A percentile compares a stretch with the other conserved stretches of the same genome.
Conservation (phyloP, 805 yeast genomes). For the Kazachstania psychrophila region DNA sequence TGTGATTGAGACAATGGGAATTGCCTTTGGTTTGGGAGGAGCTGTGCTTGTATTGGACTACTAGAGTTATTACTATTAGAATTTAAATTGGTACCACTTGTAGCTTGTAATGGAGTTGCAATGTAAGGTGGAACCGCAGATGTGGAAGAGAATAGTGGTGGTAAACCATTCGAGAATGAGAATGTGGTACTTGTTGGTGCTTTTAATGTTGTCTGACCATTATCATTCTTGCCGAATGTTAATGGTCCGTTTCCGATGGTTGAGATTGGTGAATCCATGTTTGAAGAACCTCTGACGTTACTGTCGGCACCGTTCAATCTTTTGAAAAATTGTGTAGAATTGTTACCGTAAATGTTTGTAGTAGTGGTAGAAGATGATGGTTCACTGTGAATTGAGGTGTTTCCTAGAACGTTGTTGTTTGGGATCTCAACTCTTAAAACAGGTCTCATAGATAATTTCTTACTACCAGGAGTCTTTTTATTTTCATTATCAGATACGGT, state of each 20-base stretch:
- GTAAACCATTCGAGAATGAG: conserved; percentile 15
- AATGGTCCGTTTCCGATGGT: conserved; percentile 2
- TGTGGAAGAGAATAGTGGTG: conserved; percentile 24
- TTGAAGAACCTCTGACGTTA: background rate
- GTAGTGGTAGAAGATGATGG: conserved; percentile 35
- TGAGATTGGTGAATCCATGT: conserved; percentile 2
- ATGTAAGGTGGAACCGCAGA: conserved; percentile 27
- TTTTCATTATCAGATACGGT: background rate
- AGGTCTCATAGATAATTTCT: conserved; percentile 34
- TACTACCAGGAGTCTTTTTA: background rate
- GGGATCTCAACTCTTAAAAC: conserved; percentile 61
- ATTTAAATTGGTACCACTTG: conserved; percentile 20
- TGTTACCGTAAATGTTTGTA: conserved; percentile 7
- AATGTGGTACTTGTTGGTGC: conserved; percentile 4
- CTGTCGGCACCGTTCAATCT: background rate
- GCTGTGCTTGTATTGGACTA: conserved; percentile 18
- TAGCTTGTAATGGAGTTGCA: conserved; percentile 28
- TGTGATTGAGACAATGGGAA: conserved; percentile 1
- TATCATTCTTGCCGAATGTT: conserved; percentile 4
- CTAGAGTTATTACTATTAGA: conserved; percentile 3
- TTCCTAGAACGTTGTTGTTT: conserved; percentile 29
- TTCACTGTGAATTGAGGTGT: conserved; percentile 23
- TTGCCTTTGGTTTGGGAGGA: conserved; percentile 18
- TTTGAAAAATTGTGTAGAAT: conserved; percentile 5
- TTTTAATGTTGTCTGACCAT: background rate